Evolutionary conservation across 768 basidiomycete species (phyloP), one percentile per base, ranked within the genome.

Genomic region (Lactarius indigo): DNA sequence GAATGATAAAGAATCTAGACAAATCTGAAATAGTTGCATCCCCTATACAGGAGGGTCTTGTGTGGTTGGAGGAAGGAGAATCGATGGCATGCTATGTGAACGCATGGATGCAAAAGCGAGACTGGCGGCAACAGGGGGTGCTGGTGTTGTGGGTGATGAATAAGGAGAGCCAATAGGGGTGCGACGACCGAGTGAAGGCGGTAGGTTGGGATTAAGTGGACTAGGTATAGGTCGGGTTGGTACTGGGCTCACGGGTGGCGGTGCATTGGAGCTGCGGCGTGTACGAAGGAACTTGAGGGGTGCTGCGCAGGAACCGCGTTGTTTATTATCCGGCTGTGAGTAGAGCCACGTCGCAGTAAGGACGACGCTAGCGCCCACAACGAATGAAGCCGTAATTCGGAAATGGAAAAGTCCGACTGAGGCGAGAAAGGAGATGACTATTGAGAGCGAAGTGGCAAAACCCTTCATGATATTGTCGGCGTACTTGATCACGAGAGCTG

Each of bases 401-500:
- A 96, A 94, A 75, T 91, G 81, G 83, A 98, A 98, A 42, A 98
- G 86, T 26, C 87, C 87, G 61, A 97, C 89, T 5, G 92, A 94
- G 2, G 91, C 94, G 64, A 95, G 81, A 85, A 97, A 98, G 30
- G 94, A 95, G 68, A 98, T 86, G 74, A 98, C 88, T 76, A 98
- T 98, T 77, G 90, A 91, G 68, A 98, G 81, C 69, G 90, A 92
- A 5, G 96, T 98, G 13, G 96, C 96, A 74, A 98, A 98, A 39
- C 96, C 96, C 78, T 95, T 94, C 75, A 91, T 81, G 69, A 90
- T 91, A 77, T 95, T 96, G 76, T 93, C 92, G 57, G 91, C 88
- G 75, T 96, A 95, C 74, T 95, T 92, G 84, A 96, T 96, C 44
- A 96, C 95, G 77, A 96, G 79, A 2, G 95, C 95, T 6, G 95